Evolutionary conservation across 2,329 filamentous ascomycete genomes (phyloP).

Genomic region (Sclerotinia spermophila): DNA sequence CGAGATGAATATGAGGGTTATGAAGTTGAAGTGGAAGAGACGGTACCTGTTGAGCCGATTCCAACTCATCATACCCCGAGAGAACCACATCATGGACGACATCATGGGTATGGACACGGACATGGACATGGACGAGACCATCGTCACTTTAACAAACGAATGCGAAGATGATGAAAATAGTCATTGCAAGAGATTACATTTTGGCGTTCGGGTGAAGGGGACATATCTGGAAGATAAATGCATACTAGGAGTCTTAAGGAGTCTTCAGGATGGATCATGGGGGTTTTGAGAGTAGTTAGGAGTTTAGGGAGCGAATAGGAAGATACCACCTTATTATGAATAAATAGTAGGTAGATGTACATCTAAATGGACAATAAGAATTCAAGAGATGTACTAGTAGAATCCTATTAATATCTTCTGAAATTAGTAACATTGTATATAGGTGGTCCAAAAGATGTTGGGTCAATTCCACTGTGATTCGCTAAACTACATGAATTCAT

Average conservation of each 20-base stretch:
- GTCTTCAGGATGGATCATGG: background rate
- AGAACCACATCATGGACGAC: conserved; percentile 22
- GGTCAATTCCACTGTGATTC: too few species aligned
- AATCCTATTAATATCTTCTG: background rate
- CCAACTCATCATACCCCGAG: conserved; percentile 18
- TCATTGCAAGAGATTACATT: background rate
- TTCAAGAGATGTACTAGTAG: too few species aligned
- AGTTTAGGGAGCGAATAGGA: background rate
- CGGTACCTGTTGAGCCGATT: conserved; percentile 26
- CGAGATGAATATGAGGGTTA: conserved; percentile 73
- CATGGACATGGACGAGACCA: conserved; percentile 21
- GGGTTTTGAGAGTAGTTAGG: conserved; percentile 5
- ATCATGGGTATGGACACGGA: conserved; percentile 17
- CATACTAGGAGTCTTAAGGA: background rate
- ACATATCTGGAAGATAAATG: background rate
- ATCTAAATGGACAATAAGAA: background rate
- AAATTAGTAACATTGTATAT: too few species aligned
- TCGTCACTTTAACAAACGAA: conserved; percentile 24
- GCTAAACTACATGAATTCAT: too few species aligned
- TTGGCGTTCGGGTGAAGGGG: conserved; percentile 5
- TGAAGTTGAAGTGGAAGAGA: conserved; percentile 72
- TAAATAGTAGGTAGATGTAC: background rate
- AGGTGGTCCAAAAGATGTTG: too few species aligned
- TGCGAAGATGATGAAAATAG: conserved; percentile 11
- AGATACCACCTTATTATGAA: conserved; percentile 2